phyloP scores from a whole-genome alignment of 805 yeast species.

The Ogataea pini region DNA sequence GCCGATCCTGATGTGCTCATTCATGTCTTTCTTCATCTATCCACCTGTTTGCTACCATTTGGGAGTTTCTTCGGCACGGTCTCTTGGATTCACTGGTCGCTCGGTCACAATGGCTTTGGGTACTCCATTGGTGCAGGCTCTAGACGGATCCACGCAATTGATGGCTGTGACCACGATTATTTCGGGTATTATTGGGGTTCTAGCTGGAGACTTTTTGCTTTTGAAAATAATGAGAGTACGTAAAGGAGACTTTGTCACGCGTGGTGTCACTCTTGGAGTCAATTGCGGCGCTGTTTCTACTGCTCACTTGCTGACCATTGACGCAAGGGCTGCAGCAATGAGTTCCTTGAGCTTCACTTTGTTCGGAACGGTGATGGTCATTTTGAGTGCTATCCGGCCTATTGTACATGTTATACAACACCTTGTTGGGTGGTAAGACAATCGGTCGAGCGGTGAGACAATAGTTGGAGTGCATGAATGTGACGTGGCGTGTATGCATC shows the following conservation, averaged over 20 bases:
- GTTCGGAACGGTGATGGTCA: slow-evolving; percentile 73
- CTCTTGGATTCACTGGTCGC: slow-evolving; percentile 77
- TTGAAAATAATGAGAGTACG: slow-evolving; percentile 47
- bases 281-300: slow-evolving; percentile 85
- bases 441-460: no score
- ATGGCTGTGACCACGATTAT: slow-evolving; percentile 80
- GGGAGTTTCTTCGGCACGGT: slow-evolving; percentile 59
- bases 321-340: slow-evolving; percentile 81
- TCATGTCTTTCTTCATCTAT: slow-evolving; percentile 62
- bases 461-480: neutral
- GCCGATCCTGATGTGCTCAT: slow-evolving; percentile 57
- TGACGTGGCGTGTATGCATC: neutral
- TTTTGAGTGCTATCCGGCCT: slow-evolving; percentile 61
- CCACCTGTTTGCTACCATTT: slow-evolving; percentile 68
- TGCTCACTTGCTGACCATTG: slow-evolving; percentile 65
- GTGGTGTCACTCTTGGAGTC: slow-evolving; percentile 76
- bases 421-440: slow-evolving; percentile 44
- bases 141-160: slow-evolving; percentile 68
- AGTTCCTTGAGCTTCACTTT: slow-evolving; percentile 69
- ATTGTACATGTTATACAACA: slow-evolving; percentile 47
- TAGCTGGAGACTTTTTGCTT: slow-evolving; percentile 59
- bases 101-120: slow-evolving; percentile 81
- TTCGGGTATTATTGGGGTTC: slow-evolving; percentile 74
- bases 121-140: slow-evolving; percentile 65
- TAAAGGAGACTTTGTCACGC: slow-evolving; percentile 65